phyloP scores from a whole-genome alignment of 805 yeast species.

The Helenozyma rhizophorensis region DNA sequence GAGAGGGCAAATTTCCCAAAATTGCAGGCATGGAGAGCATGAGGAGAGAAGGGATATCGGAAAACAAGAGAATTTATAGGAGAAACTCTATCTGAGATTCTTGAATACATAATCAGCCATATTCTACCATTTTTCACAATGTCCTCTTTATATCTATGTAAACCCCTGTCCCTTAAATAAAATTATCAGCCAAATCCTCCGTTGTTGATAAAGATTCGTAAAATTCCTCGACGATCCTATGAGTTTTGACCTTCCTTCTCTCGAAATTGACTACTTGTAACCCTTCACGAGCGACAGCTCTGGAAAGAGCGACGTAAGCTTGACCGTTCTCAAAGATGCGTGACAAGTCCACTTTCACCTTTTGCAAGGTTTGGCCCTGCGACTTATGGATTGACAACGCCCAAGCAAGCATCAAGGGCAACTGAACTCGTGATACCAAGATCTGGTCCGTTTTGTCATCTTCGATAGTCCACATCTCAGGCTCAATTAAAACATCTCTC shows the following conservation, averaged over 20 bases:
- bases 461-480: constrained; percentile 77
- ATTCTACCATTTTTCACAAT: too few relatives aligned
- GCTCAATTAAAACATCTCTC: constrained; percentile 72
- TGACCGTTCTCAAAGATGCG: constrained; percentile 77
- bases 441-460: constrained; percentile 62
- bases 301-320: constrained; percentile 75
- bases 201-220: constrained; percentile 24
- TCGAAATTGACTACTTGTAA: constrained; percentile 16
- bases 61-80: constrained; percentile 7
- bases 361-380: constrained; percentile 75
- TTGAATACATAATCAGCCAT: too few relatives aligned
- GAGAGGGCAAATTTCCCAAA: constrained; percentile 52
- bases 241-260: constrained; percentile 12
- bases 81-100: constrained; percentile 15
- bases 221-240: constrained; percentile 11
- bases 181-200: constrained; percentile 6
- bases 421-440: constrained; percentile 47
- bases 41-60: constrained; percentile 5
- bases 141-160: background rate
- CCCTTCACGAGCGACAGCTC: constrained; percentile 45
- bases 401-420: constrained; percentile 75
- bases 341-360: constrained; percentile 65
- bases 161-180: too few relatives aligned
- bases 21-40: constrained; percentile 46
- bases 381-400: constrained; percentile 81